These are phyloP conservation scores for Solanum hybrid DNA, from an alignment of 305 asterid genomes.

Conservation along the genomic window DNA sequence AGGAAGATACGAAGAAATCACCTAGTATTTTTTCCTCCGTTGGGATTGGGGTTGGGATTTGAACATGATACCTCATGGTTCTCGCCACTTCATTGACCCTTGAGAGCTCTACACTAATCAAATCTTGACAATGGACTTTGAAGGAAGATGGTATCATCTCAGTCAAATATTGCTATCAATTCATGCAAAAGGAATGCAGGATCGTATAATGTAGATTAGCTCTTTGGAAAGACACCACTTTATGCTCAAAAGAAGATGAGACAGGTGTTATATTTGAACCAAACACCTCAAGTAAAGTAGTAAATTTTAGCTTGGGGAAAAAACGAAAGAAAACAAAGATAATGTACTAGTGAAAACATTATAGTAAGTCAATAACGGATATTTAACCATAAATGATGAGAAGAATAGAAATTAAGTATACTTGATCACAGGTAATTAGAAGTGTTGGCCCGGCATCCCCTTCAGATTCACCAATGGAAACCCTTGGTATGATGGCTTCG, in stretches of 20 bases:
- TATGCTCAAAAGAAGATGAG: background rate
- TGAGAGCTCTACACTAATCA: background rate
- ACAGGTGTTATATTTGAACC: background rate
- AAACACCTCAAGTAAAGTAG: background rate
- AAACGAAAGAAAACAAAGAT: background rate
- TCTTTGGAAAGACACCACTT: background rate
- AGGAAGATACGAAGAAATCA: background rate
- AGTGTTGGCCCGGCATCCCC: constrained; percentile 63
- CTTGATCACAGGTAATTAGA: constrained; percentile 94
- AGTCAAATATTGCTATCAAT: background rate
- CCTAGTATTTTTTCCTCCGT: background rate
- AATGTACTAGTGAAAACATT: background rate
- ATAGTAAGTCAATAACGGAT: background rate
- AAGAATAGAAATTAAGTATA: constrained; percentile 35
- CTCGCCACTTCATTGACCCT: background rate
- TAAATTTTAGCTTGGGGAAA: background rate
- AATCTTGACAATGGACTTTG: background rate
- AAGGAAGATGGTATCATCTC: background rate
- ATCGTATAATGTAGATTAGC: background rate
- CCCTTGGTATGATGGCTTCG: constrained; percentile 58
- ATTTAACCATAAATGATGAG: background rate
- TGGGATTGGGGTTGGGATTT: background rate
- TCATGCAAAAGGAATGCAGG: background rate
- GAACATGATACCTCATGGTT: background rate
- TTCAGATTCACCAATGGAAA: constrained; percentile 35